Base-by-base conservation (phyloP, 2,329 filamentous ascomycete species). In the Neopestalotiopsis clavispora region DNA sequence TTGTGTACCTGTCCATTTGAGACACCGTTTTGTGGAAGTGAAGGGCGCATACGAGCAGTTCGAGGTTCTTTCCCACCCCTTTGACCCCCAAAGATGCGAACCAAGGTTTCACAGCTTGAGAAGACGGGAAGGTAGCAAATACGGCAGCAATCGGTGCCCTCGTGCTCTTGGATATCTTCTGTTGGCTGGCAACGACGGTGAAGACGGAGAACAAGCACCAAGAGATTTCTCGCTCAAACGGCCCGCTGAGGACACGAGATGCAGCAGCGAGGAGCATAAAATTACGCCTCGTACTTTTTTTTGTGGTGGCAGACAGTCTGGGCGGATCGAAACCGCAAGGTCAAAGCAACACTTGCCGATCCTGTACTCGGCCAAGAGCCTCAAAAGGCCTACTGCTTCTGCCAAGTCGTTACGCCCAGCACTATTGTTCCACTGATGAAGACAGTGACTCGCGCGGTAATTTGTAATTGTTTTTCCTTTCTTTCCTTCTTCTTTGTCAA, bases 361-460 rank as follows among this genome's bases (percentile, higher is more conserved):
- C 70, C 69, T 70, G 70, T 72, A 67, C 67, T 56, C 69, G 68
- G 73, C 73, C 73, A 75, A 75, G 73, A 75, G 73, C 72, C 72
- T 70, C 73, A 74, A 69, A 72, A 73, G 71, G 72, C 72, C 74
- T 72, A 75, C 68, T 73, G 71, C 72, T 72, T 72, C 65, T 38
- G 72, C 70, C 72, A 74, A 71, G 71, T 63, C 61, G 66, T 69
- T 66, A 72, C 56, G 69, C 68, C 70, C 71, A 67, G 70, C 57
- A 71, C 67, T 70, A 69, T 52, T 69, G 58, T 61, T 65, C 64
- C 40, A 63, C 66, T 70, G 69, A 68, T 64, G 68, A 69, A 59
- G 66, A 63, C 65, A 69, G 62, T 65, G 32, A 32, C 32, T 57
- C 59, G 23, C 68, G 68, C 70, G 70, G 71, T 68, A 34, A 69